Base-by-base conservation (phyloP, 345 rosid species). In the Populus alba region DNA sequence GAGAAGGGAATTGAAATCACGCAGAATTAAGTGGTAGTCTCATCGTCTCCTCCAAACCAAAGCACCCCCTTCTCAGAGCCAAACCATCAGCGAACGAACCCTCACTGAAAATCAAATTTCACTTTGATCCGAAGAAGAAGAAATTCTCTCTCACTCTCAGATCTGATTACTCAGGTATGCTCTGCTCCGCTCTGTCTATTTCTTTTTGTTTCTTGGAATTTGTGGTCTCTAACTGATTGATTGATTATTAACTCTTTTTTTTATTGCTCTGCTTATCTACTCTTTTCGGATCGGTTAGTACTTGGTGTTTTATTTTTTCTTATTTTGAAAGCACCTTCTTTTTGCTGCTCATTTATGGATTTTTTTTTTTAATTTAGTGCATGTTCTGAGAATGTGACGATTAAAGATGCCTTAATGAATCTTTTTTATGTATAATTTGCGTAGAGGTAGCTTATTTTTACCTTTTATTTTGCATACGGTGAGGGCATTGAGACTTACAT, bases 121-220 rank as follows among this genome's bases (percentile, higher is more conserved):
- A 17, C 72, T 15, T 23, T 83, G 82, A 85, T 85, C 76, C 66
- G 20, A 57, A 16, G 38, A 2, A 11, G 12, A 23, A 20, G 45
- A 20, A 20, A 55, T 39, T 68, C 59, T 47, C 72, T 70, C 41
- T 41, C 15, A 9, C 45, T 41, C 45, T 41, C 69, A 75, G 85
- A 81, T 87, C 88, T 80, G 81, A 37, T 75, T 53, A 31, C 16
- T 3, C 74, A 57, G 86, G 89, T 81, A 16, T 18, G 81, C n/a
- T 31, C 27, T n/a, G 27, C 66, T 37, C 27, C 27, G 27, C 66
- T 13, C 51, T 25, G 23, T 23, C 57, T 53, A 12, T 49, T 73
- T 22, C 25, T 1, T 61, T n/a, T 16, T 25, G 37, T 23, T 62
- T 3, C 27, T 49, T 61, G 6, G 5, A 27, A 27, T 65, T 2